A percentile compares a stretch with the other conserved stretches of the same genome.
phyloP scores from a whole-genome alignment of 129 eudicot genomes.

The Saposhnikovia divaricata region DNA sequence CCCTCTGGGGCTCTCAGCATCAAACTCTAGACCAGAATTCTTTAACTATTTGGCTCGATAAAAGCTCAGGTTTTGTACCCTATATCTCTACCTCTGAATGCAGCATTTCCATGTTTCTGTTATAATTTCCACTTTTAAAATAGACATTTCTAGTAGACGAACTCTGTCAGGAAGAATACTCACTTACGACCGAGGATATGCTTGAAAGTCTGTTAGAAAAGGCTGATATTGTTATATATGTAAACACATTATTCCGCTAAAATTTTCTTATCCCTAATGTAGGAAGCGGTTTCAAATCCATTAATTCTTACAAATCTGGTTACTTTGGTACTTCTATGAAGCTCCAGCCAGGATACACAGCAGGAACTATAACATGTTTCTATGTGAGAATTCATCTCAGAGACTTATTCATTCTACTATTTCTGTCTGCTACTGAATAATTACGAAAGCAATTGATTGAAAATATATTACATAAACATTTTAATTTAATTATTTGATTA shows the following conservation, averaged over 20 bases:
- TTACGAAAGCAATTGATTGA: background rate
- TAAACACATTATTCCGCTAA: background rate
- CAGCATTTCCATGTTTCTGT: background rate
- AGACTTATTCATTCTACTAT: background rate
- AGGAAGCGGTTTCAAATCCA: slow-evolving; percentile 90
- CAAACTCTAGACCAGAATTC: slow-evolving; percentile 50
- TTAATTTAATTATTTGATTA: background rate
- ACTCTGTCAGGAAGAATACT: too few species aligned
- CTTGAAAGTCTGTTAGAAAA: too few species aligned
- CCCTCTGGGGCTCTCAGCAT: slow-evolving; percentile 82
- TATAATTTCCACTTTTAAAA: too few species aligned
- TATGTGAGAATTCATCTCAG: slow-evolving; percentile 35
- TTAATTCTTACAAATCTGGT: slow-evolving; percentile 50
- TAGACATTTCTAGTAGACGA: too few species aligned
- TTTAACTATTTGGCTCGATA: slow-evolving; percentile 67
- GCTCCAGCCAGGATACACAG: slow-evolving; percentile 89
- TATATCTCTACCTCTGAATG: background rate
- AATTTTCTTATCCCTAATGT: slow-evolving; percentile 6
- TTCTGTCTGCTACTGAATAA: background rate
- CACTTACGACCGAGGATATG: too few species aligned
- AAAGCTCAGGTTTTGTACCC: slow-evolving; percentile 42
- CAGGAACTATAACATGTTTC: slow-evolving; percentile 76
- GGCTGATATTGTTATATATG: too few species aligned
- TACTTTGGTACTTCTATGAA: slow-evolving; percentile 63
- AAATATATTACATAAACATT: background rate